These are phyloP conservation scores for Amphirosellinia nigrospora DNA, from an alignment of 495 filamentous ascomycete genomes.

Conservation along the genomic window DNA sequence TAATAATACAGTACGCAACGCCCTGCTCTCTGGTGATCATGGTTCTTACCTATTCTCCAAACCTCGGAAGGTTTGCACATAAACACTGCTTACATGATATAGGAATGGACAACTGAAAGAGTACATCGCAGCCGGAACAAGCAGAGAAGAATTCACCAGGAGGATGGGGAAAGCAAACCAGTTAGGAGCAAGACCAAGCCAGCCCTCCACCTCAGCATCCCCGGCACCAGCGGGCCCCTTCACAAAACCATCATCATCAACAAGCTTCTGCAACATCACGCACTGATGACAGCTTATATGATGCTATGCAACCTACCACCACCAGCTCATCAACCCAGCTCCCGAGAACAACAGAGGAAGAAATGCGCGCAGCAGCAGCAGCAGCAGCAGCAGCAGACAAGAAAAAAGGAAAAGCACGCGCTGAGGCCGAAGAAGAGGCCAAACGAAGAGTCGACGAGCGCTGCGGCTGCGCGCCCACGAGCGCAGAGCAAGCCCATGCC, in stretches of 20 bases:
- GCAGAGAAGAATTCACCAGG: constrained; percentile 62
- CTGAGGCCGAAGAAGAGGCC: constrained; percentile 43
- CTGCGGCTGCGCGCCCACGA: constrained; percentile 30
- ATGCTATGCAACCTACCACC: constrained; percentile 24
- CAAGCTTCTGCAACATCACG: constrained; percentile 11
- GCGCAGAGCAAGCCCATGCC: constrained; percentile 45
- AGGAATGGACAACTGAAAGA: constrained; percentile 68
- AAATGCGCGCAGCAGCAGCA: constrained; percentile 40
- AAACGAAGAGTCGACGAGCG: constrained; percentile 39
- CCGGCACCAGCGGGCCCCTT: background rate
- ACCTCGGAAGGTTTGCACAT: too few relatives aligned
- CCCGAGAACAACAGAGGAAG: constrained; percentile 33
- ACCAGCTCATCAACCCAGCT: constrained; percentile 5
- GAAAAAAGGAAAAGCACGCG: constrained; percentile 42
- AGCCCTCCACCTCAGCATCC: constrained; percentile 5
- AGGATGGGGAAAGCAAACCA: constrained; percentile 53
- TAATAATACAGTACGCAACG: constrained; percentile 73
- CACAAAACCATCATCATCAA: constrained; percentile 22
- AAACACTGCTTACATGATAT: constrained; percentile 13
- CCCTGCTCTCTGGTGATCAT: background rate
- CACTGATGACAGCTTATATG: constrained; percentile 29
- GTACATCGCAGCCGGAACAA: constrained; percentile 64
- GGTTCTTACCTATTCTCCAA: background rate
- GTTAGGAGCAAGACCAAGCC: constrained; percentile 21
- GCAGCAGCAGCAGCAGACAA: constrained; percentile 34